Conservation (phyloP, 495 filamentous ascomycete species). For the Hyaloscypha bicolor region DNA sequence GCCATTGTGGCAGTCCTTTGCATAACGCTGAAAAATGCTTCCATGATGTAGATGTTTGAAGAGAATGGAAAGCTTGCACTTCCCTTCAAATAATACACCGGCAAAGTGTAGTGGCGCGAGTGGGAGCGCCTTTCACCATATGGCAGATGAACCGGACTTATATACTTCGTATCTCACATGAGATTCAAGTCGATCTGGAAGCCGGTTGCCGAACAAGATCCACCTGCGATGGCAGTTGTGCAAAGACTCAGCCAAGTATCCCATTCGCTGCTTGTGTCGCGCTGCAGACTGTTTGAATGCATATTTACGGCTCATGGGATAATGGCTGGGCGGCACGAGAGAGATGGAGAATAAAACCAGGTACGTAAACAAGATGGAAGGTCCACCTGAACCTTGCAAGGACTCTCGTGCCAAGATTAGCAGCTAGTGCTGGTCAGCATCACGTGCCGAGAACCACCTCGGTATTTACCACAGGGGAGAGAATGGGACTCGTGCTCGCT, state of each 20-base stretch:
- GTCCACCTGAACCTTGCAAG: neutral
- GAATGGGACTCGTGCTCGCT: no score
- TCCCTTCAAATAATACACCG: neutral
- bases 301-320: constrained; percentile 10
- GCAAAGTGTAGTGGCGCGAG: neutral
- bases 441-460: no score
- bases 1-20: constrained; percentile 48
- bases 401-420: constrained; percentile 7
- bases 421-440: neutral
- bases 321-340: constrained; percentile 6
- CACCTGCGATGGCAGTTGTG: neutral
- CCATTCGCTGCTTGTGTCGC: neutral
- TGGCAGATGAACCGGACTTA: no score
- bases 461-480: no score
- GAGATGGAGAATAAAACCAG: neutral
- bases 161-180: no score
- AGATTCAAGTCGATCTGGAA: no score
- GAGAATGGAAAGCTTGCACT: neutral
- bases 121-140: no score
- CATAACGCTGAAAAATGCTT: constrained; percentile 15
- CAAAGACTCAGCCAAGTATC: neutral
- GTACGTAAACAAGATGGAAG: neutral
- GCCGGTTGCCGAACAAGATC: no score
- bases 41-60: constrained; percentile 13
- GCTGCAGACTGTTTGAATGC: no score